A percentile compares a stretch with the other conserved stretches of the same genome.
Conservation (phyloP, 2,329 filamentous ascomycete genomes). For the Ceratocystis alfenasii region DNA sequence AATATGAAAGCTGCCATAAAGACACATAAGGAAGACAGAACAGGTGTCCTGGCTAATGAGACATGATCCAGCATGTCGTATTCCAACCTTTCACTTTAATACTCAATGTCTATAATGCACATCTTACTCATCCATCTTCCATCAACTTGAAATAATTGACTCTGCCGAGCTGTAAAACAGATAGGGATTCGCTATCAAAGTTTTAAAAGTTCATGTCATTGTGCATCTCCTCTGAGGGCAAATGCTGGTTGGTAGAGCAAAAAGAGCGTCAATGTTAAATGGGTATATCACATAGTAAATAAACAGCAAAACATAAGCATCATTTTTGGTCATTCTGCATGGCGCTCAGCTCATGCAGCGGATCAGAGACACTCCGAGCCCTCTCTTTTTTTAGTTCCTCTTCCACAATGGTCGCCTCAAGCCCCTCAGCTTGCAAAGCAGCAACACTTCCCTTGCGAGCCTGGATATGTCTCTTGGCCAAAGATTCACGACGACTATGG, state of each 20-base stretch:
- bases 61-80: neutral
- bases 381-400: constrained; percentile 40
- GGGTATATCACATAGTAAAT: neutral
- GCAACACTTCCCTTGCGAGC: constrained; percentile 19
- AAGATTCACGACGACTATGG: constrained; percentile 15
- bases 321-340: constrained; percentile 1
- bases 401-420: constrained; percentile 25
- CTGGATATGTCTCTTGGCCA: constrained; percentile 13
- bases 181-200: neutral
- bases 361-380: constrained; percentile 43
- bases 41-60: neutral
- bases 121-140: neutral
- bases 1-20: neutral
- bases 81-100: neutral
- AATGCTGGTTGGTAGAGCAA: neutral
- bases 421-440: constrained; percentile 12
- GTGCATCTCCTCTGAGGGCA: neutral
- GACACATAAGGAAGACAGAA: constrained; percentile 11
- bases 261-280: neutral
- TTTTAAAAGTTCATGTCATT: neutral
- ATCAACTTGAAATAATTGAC: neutral
- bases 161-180: neutral
- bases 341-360: constrained; percentile 24
- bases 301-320: constrained; percentile 14
- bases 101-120: neutral